phyloP scores from a whole-genome alignment of 345 rosid genomes.

The Mallotus nudiflorus region DNA sequence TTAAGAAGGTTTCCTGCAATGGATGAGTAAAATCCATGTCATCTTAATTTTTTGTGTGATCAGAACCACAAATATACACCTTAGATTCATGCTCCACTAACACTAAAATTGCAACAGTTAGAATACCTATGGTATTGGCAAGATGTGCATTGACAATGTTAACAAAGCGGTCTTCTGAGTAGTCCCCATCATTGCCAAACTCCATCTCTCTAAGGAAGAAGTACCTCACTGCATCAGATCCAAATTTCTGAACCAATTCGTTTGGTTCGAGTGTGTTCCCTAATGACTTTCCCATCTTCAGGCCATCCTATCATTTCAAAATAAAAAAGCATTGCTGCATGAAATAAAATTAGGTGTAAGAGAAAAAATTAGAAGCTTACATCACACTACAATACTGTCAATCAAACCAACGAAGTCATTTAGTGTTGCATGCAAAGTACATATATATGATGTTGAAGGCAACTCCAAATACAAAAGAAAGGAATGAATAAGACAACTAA shows the following conservation, averaged over 20 bases:
- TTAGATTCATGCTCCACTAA: not conserved
- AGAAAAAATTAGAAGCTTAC: conserved; percentile 9
- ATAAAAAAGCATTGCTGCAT: conserved; percentile 54
- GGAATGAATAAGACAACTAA: not conserved
- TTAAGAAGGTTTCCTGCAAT: conserved; percentile 86
- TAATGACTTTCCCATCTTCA: conserved; percentile 97
- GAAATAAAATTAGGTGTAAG: conserved; percentile 45
- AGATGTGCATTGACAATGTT: conserved; percentile 91
- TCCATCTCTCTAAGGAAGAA: conserved; percentile 90
- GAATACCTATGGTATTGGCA: conserved; percentile 84
- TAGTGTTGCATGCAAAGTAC: not conserved
- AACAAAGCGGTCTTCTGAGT: conserved; percentile 86
- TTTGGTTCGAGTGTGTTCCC: conserved; percentile 92
- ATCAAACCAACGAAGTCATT: not conserved
- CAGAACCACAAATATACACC: not conserved
- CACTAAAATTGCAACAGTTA: conserved; percentile 1
- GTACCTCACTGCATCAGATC: conserved; percentile 89
- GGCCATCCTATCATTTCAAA: conserved; percentile 76
- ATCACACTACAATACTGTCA: not conserved
- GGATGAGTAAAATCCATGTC: conserved; percentile 7
- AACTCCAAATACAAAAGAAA: not conserved
- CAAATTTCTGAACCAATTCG: conserved; percentile 76
- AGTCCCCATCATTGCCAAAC: conserved; percentile 93
- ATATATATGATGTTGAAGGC: not conserved
- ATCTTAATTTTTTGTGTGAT: not conserved